These are phyloP conservation scores for Phytophthora constricta DNA, from an alignment of 352 stramenopile genomes.

Conservation along the genomic window DNA sequence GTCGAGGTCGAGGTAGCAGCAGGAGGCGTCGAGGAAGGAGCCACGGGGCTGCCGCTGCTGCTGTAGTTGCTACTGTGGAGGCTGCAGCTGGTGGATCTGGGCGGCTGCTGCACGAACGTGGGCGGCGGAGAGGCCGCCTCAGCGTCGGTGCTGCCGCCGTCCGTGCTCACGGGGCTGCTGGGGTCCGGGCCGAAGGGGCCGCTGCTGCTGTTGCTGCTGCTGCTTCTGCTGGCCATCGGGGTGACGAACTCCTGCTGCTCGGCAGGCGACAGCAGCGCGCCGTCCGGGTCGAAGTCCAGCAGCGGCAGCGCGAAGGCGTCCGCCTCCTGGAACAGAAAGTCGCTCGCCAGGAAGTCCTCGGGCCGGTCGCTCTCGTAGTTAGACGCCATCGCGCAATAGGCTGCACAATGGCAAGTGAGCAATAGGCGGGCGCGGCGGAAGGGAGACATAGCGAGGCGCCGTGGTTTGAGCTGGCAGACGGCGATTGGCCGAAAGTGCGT, in stretches of 20 bases:
- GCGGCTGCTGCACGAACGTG: slow-evolving; percentile 30
- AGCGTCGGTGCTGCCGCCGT: slow-evolving; percentile 56
- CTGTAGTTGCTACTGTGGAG: slow-evolving; percentile 1
- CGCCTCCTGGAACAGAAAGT: slow-evolving; percentile 58
- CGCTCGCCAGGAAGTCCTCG: slow-evolving; percentile 48
- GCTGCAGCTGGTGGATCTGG: slow-evolving; percentile 6
- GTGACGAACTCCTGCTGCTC: slow-evolving; percentile 26
- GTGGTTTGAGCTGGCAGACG: slow-evolving; percentile 56
- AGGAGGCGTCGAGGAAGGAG: not conserved
- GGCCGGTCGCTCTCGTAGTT: slow-evolving; percentile 12
- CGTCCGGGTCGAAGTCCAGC: slow-evolving; percentile 52
- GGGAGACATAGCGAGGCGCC: not conserved
- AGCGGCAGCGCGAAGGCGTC: slow-evolving; percentile 37
- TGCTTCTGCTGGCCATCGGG: slow-evolving; percentile 31
- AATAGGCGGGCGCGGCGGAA: too few relatives aligned
- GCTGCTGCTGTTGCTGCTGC: slow-evolving; percentile 16
- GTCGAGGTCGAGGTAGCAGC: not conserved
- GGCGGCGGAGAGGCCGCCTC: slow-evolving; percentile 59
- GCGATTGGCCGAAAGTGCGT: slow-evolving; percentile 50
- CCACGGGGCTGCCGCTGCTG: slow-evolving; percentile 4
- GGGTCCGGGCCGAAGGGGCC: too few relatives aligned
- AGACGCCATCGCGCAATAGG: not conserved
- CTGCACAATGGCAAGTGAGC: not conserved
- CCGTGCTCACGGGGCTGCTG: slow-evolving; percentile 45
- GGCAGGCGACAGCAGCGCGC: slow-evolving; percentile 27